These are phyloP conservation scores for Chloropicon primus DNA, from an alignment of 139 green algal genomes.

Conservation along the genomic window DNA sequence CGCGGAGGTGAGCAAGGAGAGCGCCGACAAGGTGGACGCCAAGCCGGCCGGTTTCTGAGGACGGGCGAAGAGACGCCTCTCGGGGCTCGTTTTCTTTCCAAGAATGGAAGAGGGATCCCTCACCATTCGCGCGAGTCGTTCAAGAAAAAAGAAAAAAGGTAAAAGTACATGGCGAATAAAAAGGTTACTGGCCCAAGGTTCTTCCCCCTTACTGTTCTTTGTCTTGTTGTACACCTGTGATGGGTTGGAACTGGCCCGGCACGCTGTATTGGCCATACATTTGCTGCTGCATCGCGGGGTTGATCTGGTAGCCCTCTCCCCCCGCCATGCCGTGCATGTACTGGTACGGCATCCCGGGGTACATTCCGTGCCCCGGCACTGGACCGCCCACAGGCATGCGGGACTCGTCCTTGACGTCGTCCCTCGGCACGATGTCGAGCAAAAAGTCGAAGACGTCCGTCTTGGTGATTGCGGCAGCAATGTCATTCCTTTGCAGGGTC, in stretches of 20 bases:
- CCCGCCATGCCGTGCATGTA: neutral
- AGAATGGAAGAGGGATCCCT: no score
- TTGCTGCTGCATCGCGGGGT: neutral
- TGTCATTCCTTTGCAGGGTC: slow-evolving; percentile 89
- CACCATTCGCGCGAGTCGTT: no score
- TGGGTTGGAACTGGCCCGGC: neutral
- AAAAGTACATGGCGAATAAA: neutral
- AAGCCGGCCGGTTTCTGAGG: neutral
- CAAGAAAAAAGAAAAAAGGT: neutral
- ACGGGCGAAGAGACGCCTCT: no score
- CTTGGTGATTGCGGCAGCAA: slow-evolving; percentile 81
- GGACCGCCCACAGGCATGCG: no score
- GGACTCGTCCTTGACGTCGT: slow-evolving; percentile 40
- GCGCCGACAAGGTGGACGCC: neutral
- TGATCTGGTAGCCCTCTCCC: neutral
- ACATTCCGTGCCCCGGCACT: no score
- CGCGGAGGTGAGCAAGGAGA: neutral
- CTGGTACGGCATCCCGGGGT: neutral
- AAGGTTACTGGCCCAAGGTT: no score
- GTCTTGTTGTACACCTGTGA: neutral
- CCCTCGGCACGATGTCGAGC: slow-evolving; percentile 82
- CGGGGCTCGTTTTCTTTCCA: no score
- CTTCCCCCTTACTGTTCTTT: neutral
- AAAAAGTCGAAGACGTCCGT: slow-evolving; percentile 96
- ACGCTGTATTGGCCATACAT: neutral